Percentiles rank a stretch among this genome's conserved stretches.
Conservation (phyloP, 768 basidiomycete species). For the Strobilomyces dryophilus region DNA sequence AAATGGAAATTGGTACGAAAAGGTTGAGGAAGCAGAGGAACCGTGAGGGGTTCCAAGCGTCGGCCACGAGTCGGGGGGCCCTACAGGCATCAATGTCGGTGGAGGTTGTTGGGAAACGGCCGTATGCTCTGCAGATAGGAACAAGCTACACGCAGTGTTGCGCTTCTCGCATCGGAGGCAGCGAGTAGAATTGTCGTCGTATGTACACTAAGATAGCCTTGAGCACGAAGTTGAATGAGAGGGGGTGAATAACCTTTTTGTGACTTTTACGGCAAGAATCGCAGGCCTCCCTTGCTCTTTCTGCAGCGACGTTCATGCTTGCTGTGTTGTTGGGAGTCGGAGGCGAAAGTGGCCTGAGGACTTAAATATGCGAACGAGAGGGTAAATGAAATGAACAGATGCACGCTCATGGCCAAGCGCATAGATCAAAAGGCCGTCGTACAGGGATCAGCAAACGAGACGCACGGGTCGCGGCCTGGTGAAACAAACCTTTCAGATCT, state of each 20-base stretch:
- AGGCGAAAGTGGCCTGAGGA: not conserved
- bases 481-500: conserved; percentile 16
- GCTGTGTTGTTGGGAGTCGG: conserved; percentile 1
- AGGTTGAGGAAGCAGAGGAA: conserved; percentile 1
- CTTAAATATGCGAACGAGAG: conserved; percentile 20
- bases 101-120: conserved; percentile 5
- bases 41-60: conserved; percentile 1
- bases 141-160: conserved; percentile 15
- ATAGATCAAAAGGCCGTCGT: conserved; percentile 10
- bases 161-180: conserved; percentile 19
- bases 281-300: conserved; percentile 28
- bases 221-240: not conserved
- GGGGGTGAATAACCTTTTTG: conserved; percentile 17
- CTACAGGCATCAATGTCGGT: not conserved
- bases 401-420: conserved; percentile 1
- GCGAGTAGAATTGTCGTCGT: conserved; percentile 8
- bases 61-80: conserved; percentile 3
- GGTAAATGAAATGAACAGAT: conserved; percentile 10
- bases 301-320: conserved; percentile 16
- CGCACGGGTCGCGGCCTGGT: not conserved
- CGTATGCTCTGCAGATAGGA: conserved; percentile 2
- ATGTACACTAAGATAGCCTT: conserved; percentile 14
- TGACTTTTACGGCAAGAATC: conserved; percentile 22
- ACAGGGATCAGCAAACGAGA: conserved; percentile 8
- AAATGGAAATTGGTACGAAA: not conserved